These are phyloP conservation scores for Pinus taeda DNA, from an alignment of 75 land plant species.

Conservation along the genomic window DNA sequence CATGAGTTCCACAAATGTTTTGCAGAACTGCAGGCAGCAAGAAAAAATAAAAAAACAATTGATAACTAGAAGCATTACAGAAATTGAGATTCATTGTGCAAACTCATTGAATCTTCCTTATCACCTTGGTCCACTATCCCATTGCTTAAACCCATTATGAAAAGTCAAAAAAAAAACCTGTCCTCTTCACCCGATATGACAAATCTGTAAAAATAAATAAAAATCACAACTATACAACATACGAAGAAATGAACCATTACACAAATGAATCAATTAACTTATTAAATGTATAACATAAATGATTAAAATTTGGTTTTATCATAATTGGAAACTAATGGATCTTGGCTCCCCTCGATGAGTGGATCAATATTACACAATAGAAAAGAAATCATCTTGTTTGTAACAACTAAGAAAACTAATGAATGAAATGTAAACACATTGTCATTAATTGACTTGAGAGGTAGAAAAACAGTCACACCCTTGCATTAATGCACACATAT, in stretches of 20 bases:
- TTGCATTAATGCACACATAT: no score
- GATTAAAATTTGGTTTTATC: conserved; percentile 38
- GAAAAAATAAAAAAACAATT: background rate
- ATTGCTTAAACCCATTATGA: conserved; percentile 71
- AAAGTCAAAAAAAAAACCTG: conserved; percentile 95
- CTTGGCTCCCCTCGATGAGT: conserved; percentile 66
- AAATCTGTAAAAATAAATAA: conserved; percentile 97
- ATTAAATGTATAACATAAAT: background rate
- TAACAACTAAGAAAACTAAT: background rate
- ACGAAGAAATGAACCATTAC: conserved; percentile 3
- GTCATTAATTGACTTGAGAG: no score
- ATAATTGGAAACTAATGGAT: conserved; percentile 78
- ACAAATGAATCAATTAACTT: background rate
- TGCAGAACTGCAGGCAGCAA: conserved; percentile 68
- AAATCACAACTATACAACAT: conserved; percentile 77
- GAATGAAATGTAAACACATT: background rate
- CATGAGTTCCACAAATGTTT: conserved; percentile 93
- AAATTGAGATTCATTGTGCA: background rate
- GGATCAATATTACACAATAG: conserved; percentile 53
- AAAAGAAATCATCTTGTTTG: background rate
- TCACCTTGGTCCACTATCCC: conserved; percentile 68
- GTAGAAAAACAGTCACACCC: no score
- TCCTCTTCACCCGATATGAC: conserved; percentile 86
- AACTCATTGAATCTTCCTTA: background rate
- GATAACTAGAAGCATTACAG: background rate